Conservation (phyloP, 495 filamentous ascomycete genomes). For the Podospora conica region DNA sequence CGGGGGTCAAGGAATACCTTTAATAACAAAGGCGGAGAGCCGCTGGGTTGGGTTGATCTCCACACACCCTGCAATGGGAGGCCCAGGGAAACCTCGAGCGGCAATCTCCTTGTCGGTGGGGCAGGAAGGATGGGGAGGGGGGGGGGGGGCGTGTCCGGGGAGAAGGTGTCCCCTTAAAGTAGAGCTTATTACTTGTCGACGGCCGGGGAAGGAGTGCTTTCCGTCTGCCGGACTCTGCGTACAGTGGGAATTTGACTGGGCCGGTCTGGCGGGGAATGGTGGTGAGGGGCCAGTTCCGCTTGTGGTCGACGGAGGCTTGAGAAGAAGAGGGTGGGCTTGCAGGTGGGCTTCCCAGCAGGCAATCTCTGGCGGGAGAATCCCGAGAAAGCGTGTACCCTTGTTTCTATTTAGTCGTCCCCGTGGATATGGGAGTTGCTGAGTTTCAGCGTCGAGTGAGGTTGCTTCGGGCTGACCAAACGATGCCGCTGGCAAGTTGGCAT, state of each 20-base stretch:
- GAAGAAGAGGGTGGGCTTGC: slow-evolving; percentile 21
- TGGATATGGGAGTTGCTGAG: background rate
- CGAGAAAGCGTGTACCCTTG: slow-evolving; percentile 15
- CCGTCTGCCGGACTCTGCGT: background rate
- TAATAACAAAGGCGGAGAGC: slow-evolving; percentile 7
- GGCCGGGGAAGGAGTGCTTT: background rate
- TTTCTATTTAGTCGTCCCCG: slow-evolving; percentile 10
- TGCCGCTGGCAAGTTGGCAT: background rate
- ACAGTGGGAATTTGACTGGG: slow-evolving; percentile 2
- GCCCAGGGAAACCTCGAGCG: slow-evolving; percentile 18
- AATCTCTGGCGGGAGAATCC: slow-evolving; percentile 19
- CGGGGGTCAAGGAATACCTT: slow-evolving; percentile 3
- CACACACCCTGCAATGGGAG: slow-evolving; percentile 12
- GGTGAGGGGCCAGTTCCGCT: slow-evolving; percentile 17
- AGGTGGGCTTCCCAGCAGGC: slow-evolving; percentile 23
- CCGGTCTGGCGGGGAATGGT: slow-evolving; percentile 2
- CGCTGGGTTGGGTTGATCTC: slow-evolving; percentile 21
- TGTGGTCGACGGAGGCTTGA: slow-evolving; percentile 16
- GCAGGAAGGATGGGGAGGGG: slow-evolving; percentile 5
- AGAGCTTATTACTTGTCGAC: slow-evolving; percentile 6
- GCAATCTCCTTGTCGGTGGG: slow-evolving; percentile 17
- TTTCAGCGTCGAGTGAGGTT: background rate
- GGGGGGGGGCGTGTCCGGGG: background rate
- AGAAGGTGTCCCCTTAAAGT: slow-evolving; percentile 1
- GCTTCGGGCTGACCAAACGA: background rate